Conservation (phyloP, 2,329 filamentous ascomycete species). For the Gaeumannomyces tritici region DNA sequence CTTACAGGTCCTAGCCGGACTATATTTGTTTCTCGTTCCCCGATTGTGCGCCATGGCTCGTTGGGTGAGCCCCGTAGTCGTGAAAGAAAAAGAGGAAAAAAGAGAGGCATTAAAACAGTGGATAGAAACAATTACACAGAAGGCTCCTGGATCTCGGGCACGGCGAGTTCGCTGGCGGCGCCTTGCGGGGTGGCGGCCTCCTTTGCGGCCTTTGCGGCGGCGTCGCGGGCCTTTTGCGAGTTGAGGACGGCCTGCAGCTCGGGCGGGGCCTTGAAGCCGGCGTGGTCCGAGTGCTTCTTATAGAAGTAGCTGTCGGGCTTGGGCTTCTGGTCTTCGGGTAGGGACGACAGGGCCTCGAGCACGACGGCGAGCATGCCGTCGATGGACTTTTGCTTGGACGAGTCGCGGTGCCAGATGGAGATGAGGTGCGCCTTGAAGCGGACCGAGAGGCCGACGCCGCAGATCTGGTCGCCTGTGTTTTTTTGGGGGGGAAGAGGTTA, state of each 20-base stretch:
- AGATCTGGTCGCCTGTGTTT: constrained; percentile 70
- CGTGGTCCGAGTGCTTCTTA: constrained; percentile 83
- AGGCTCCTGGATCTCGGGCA: constrained; percentile 6
- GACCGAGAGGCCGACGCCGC: constrained; percentile 78
- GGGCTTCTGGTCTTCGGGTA: constrained; percentile 64
- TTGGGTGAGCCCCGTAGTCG: not conserved
- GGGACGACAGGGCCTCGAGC: constrained; percentile 42
- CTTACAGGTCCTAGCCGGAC: too few relatives aligned
- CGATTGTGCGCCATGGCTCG: not conserved
- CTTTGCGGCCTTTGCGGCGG: constrained; percentile 16
- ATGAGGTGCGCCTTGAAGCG: constrained; percentile 85
- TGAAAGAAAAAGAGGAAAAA: not conserved
- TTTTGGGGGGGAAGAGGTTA: constrained; percentile 59
- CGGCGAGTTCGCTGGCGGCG: constrained; percentile 6
- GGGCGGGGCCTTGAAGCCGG: constrained; percentile 62
- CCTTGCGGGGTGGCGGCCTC: constrained; percentile 13
- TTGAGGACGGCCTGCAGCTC: constrained; percentile 48
- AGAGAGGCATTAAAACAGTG: not conserved
- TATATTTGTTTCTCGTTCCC: not conserved
- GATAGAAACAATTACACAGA: not conserved
- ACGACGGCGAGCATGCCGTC: constrained; percentile 65
- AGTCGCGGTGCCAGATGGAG: constrained; percentile 88
- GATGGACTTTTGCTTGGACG: constrained; percentile 68
- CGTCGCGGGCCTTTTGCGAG: constrained; percentile 41
- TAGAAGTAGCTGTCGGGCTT: constrained; percentile 69